Evolutionary conservation across 495 filamentous ascomycete genomes (phyloP).

Genomic region (Cercophora sp.): DNA sequence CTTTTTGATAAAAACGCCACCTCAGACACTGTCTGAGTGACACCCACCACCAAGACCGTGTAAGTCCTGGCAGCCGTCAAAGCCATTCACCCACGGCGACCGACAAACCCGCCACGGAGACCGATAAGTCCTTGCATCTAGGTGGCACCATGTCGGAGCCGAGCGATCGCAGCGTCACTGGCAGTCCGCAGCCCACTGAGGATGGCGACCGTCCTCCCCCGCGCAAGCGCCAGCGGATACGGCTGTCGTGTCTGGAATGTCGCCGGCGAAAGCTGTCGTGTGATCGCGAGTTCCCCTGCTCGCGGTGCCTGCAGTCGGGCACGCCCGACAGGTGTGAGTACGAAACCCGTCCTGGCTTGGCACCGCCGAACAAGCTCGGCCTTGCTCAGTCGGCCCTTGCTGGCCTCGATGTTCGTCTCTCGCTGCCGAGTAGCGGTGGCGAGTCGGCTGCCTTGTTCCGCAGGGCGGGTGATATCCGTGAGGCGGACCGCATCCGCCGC

Average conservation of each 20-base stretch:
- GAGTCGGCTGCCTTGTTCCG: slow-evolving; percentile 16
- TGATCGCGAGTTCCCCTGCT: slow-evolving; percentile 49
- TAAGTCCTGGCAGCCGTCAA: too few species aligned
- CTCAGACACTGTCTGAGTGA: too few species aligned
- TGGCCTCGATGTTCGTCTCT: slow-evolving; percentile 32
- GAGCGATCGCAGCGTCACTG: slow-evolving; percentile 20
- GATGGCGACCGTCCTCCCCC: slow-evolving; percentile 32
- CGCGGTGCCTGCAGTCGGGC: slow-evolving; percentile 48
- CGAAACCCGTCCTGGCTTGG: slow-evolving; percentile 44
- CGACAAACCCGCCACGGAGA: too few species aligned
- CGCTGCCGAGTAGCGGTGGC: slow-evolving; percentile 26
- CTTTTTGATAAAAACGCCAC: neutral
- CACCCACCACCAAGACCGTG: too few species aligned
- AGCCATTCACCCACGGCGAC: too few species aligned
- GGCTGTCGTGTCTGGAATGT: slow-evolving; percentile 49
- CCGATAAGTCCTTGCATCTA: neutral
- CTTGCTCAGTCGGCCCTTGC: slow-evolving; percentile 29
- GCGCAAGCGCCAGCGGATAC: slow-evolving; percentile 45
- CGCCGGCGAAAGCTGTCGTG: slow-evolving; percentile 49
- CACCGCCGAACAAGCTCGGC: slow-evolving; percentile 35
- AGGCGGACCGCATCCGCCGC: slow-evolving; percentile 44
- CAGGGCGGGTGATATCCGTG: slow-evolving; percentile 28
- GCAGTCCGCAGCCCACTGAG: slow-evolving; percentile 10
- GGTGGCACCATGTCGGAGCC: slow-evolving; percentile 25
- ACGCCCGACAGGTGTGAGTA: slow-evolving; percentile 47